phyloP scores from a whole-genome alignment of 2,329 filamentous ascomycete species.

The Cytospora chrysosperma region DNA sequence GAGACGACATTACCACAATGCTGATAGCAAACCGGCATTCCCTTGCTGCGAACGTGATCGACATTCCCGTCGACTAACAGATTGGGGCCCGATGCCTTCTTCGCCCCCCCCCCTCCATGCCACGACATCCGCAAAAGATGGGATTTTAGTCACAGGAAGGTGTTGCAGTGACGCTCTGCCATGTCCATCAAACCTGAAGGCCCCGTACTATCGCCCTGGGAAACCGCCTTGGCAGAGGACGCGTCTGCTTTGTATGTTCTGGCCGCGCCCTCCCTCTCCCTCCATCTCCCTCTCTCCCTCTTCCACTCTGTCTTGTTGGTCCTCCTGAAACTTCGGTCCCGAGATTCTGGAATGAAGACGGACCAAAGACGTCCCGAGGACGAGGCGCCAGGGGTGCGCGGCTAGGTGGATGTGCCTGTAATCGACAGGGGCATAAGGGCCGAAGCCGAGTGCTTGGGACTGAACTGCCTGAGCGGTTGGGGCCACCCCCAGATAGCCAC shows the following conservation, averaged over 20 bases:
- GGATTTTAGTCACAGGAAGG: not conserved
- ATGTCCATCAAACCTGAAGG: not conserved
- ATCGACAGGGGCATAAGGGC: not conserved
- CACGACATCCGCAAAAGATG: not conserved
- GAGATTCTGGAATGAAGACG: not conserved
- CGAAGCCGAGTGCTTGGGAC: not conserved
- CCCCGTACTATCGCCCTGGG: not conserved
- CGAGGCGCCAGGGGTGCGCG: not conserved
- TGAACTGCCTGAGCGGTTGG: too few relatives aligned
- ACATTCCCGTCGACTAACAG: not conserved
- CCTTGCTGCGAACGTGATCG: not conserved
- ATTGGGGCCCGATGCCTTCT: not conserved
- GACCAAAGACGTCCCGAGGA: not conserved
- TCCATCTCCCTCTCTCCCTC: too few relatives aligned
- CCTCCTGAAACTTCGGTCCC: slow-evolving; percentile 3
- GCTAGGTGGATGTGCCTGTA: not conserved
- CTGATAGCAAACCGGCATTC: too few relatives aligned
- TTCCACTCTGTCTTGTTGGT: not conserved
- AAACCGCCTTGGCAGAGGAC: not conserved
- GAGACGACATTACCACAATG: too few relatives aligned
- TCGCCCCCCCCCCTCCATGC: not conserved
- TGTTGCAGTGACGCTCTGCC: not conserved
- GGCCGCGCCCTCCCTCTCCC: too few relatives aligned
- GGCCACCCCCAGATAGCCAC: not conserved
- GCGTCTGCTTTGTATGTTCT: too few relatives aligned